Base-by-base conservation (phyloP, 163 green algal species). In the Scenedesmus sp. region DNA sequence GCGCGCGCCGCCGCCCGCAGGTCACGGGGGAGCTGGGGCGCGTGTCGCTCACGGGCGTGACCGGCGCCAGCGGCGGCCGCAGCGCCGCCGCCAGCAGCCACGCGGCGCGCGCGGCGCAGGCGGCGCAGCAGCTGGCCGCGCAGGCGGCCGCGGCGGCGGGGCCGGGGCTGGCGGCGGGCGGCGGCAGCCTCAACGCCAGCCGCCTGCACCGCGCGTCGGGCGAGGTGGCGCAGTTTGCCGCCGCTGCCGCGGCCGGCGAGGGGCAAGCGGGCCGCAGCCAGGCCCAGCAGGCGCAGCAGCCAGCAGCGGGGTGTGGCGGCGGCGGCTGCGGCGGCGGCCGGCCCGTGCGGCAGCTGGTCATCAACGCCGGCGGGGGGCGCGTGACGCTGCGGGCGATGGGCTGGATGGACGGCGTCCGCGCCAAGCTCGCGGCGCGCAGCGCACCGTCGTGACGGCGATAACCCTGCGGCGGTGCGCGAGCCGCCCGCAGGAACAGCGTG, bases 361-460 rank as follows among this genome's bases (percentile, higher is more conserved):
- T 81, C 31, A 73, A 81, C 50, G 73, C 73, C 24, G 73, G 73
- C 34, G 36, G 28, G 1, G 73, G 73, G n/a, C 31, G 73, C 22
- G 73, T 74, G 18, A n/a, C 7, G 5, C 47, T 81, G 22, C 47
- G 48, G 15, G 62, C 60, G 15, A 66, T 73, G 47, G 31, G 51
- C 5, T 81, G 73, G 73, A 74, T 81, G 60, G 73, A 81, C 47
- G 73, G 10, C 0, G 45, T 81, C 2, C 42, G 14, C 1, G 39
- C 56, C 17, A 70, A 53, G 26, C 10, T 79, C 18, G 24, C 44
- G 15, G 64, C 64, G n/a, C n/a, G n/a, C n/a, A n/a, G n/a, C n/a
- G n/a, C n/a, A n/a, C n/a, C n/a, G n/a, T n/a, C n/a, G n/a, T n/a
- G n/a, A n/a, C n/a, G n/a, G n/a, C n/a, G n/a, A n/a, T n/a, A n/a